Conservation (phyloP, 139 green algal species). For the Picochlorum sp. region DNA sequence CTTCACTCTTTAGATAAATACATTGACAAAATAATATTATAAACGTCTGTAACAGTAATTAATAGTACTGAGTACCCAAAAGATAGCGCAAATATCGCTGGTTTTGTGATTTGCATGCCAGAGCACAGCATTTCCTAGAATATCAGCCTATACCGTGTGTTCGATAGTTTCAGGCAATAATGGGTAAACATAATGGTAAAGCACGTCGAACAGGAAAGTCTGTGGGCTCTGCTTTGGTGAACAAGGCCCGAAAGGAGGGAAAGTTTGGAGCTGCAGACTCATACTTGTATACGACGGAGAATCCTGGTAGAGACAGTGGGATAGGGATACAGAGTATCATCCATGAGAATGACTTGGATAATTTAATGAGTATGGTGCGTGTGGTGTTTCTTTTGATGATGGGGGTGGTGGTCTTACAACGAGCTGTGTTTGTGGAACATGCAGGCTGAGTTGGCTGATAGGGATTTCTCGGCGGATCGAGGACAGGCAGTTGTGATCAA, state of each 20-base stretch:
- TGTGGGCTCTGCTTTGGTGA: conserved; percentile 56
- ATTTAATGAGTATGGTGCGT: conserved; percentile 84
- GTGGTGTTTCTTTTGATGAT: too few relatives aligned
- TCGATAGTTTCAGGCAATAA: conserved; percentile 17
- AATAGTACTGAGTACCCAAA: background rate
- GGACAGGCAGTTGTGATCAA: conserved; percentile 49
- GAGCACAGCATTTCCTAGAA: too few relatives aligned
- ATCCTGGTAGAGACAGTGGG: conserved; percentile 21
- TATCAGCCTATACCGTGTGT: background rate
- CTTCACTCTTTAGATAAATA: background rate
- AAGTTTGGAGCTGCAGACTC: background rate
- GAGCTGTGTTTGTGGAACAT: background rate
- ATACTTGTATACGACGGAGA: conserved; percentile 56
- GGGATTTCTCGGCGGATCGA: conserved; percentile 81
- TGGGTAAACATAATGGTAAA: conserved; percentile 87
- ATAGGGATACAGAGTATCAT: conserved; percentile 73
- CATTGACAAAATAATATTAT: background rate
- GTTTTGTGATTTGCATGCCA: background rate
- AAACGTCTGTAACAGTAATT: background rate
- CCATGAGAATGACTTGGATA: conserved; percentile 82
- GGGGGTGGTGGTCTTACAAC: too few relatives aligned
- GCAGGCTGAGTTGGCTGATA: conserved; percentile 71
- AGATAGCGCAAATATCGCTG: background rate
- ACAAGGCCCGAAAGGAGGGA: conserved; percentile 41
- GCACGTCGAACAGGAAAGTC: conserved; percentile 39